Base-by-base conservation (phyloP, 257 asterid genomes). In the Vinca minor region DNA sequence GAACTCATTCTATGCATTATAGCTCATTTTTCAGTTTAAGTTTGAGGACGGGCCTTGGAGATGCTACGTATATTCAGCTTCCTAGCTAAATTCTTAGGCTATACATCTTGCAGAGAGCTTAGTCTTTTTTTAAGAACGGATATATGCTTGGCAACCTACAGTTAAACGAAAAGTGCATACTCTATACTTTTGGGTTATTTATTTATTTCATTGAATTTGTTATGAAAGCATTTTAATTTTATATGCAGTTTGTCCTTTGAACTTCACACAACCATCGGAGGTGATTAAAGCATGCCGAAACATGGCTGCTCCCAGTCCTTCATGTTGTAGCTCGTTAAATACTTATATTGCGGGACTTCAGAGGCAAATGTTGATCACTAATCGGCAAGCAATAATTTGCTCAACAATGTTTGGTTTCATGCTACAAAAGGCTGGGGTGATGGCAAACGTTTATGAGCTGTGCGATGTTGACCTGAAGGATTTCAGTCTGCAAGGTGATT, bases 401-500 rank as follows among this genome's bases (percentile, higher is more conserved):
- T 95, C 99, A 35, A 80, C 87, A 36, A 59, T 74, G 69, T 83
- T 89, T 53, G 97, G 99, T 31, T 82, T 88, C 71, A 82, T 93
- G 94, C 80, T 93, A 71, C 83, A 79, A 45, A 93, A 84, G 80
- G 96, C 85, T 62, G 99, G 99, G 61, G 94, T 89, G 56, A 80
- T 85, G 91, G 59, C 86, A 45, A 87, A 93, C 63, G 82, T 93
- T 60, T 93, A 82, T 53, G 85, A 87, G 82, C 94, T 93, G 71
- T 93, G 99, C 72, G 99, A 89, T 77, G 92, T 93, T 69, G 97
- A 93, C 80, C 65, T 93, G 71, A 89, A 89, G 71, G 99, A 93
- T 83, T 93, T 93, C 78, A 93, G 99, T 76, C 88, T 93, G 47
- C 99, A 93, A 81, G 96, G 98, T 92, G 68, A 65, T 71, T 59